Conservation (phyloP, 176 grass and related monocot genomes). For the Avena eriantha region DNA sequence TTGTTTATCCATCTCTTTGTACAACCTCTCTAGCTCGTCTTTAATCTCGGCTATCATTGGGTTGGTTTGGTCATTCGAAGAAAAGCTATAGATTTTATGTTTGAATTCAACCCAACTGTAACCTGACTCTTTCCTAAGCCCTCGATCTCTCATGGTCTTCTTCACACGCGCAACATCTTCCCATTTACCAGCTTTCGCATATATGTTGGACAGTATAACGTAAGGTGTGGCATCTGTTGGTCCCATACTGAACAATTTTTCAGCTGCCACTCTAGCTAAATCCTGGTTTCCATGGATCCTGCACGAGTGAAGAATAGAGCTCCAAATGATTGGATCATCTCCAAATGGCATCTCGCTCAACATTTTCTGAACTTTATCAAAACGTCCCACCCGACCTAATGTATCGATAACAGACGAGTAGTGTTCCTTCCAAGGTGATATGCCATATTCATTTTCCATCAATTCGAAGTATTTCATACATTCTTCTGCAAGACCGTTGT, state of each 20-base stretch:
- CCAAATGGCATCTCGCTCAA: conserved; percentile 69
- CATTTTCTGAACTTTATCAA: conserved; percentile 71
- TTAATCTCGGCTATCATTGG: conserved; percentile 74
- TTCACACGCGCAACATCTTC: conserved; percentile 77
- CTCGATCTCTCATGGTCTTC: conserved; percentile 80
- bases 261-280: conserved; percentile 75
- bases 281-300: conserved; percentile 78
- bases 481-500: conserved; percentile 78
- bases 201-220: conserved; percentile 82
- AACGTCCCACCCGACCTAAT: conserved; percentile 69
- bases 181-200: conserved; percentile 86
- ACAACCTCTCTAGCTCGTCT: conserved; percentile 67
- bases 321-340: conserved; percentile 78
- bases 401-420: conserved; percentile 79
- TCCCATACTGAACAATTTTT: conserved; percentile 70
- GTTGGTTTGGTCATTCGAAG: conserved; percentile 80
- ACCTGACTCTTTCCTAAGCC: conserved; percentile 74
- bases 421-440: conserved; percentile 78
- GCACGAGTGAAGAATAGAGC: conserved; percentile 85
- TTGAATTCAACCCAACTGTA: conserved; percentile 97
- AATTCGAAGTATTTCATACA: conserved; percentile 70
- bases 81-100: conserved; percentile 74
- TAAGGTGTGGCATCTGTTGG: conserved; percentile 67
- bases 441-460: conserved; percentile 61
- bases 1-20: conserved; percentile 76